phyloP scores from a whole-genome alignment of 2,329 filamentous ascomycete genomes.

The Dactylellina sp. region DNA sequence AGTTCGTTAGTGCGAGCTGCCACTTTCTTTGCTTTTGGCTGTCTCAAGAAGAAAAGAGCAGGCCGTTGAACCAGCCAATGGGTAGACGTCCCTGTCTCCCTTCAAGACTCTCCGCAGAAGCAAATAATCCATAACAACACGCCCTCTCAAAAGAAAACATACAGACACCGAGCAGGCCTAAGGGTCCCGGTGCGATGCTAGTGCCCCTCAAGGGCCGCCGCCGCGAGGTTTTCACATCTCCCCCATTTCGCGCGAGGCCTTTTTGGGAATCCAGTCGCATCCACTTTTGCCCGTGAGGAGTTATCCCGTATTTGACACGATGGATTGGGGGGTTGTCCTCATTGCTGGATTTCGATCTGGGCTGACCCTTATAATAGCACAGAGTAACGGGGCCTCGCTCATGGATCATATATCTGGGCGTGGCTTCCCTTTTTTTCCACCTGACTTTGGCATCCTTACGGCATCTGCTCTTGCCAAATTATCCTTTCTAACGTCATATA shows the following conservation, averaged over 20 bases:
- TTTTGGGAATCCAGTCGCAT: conserved; percentile 43
- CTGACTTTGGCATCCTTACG: conserved; percentile 55
- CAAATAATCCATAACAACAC: conserved; percentile 48
- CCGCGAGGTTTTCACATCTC: conserved; percentile 48
- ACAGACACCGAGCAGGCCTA: conserved; percentile 35
- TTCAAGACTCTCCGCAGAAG: conserved; percentile 53
- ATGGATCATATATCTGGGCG: conserved; percentile 57
- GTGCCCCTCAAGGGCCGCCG: conserved; percentile 42
- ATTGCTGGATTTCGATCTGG: conserved; percentile 44
- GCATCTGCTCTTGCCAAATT: conserved; percentile 41
- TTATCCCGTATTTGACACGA: conserved; percentile 55
- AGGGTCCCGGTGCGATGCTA: conserved; percentile 41
- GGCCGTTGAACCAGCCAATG: conserved; percentile 56
- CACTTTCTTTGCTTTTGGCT: conserved; percentile 39
- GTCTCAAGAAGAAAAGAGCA: conserved; percentile 29
- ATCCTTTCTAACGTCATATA: conserved; percentile 56
- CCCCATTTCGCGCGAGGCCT: conserved; percentile 53
- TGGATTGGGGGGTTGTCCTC: conserved; percentile 35
- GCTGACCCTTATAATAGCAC: conserved; percentile 56
- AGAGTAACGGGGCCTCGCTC: conserved; percentile 34
- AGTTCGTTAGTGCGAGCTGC: conserved; percentile 37
- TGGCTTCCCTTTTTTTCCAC: conserved; percentile 56
- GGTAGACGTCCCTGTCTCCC: conserved; percentile 47
- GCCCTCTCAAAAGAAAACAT: conserved; percentile 39
- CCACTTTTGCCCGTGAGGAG: conserved; percentile 49